Base-by-base conservation (phyloP, 345 rosid species). In the Microcos paniculata region DNA sequence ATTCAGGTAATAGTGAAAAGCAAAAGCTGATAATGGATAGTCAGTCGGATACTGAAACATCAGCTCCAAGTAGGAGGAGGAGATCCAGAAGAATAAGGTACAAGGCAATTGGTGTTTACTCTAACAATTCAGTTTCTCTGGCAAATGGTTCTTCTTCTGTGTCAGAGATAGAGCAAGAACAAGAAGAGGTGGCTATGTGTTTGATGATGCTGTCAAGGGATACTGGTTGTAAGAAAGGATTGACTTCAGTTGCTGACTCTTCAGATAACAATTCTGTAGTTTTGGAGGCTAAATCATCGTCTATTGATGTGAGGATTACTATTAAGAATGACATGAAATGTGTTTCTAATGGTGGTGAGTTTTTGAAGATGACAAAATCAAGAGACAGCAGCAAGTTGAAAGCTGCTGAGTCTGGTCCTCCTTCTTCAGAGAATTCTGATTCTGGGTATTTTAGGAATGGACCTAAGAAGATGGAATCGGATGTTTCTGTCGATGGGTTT, bases 131-230 rank as follows among this genome's bases (percentile, higher is more conserved):
- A 13, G 67, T 61, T 6, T 87, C 83, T 76, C 72, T 82, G 3
- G 83, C 76, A 51, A 72, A 77, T 72, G 85, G 80, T 74, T 85
- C 84, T 43, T 88, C 92, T 2, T 79, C 86, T 56, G 87, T 82
- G 63, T 91, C 96, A 48, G 96, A 81, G 85, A 80, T 90, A 3
- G 92, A 90, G 90, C 89, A 85, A 31, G 97, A 92, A 14, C 96
- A 88, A 62, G 92, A 94, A 79, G 98, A 89, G 72, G 79, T 87
- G 28, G 98, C 98, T 21, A 80, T 72, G 88, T 87, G 94, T 81
- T 71, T 94, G 83, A 92, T 94, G 96, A 85, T 90, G 98, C 63
- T 94, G 70, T 94, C 98, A 0, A 92, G 87, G 75, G 98, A 94
- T 72, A 86, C 91, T 56, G 79, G 84, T 75, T 81, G 84, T 65